Evolutionary conservation across 2,329 filamentous ascomycete genomes (phyloP).

Genomic region (Emydomyces testavorans): DNA sequence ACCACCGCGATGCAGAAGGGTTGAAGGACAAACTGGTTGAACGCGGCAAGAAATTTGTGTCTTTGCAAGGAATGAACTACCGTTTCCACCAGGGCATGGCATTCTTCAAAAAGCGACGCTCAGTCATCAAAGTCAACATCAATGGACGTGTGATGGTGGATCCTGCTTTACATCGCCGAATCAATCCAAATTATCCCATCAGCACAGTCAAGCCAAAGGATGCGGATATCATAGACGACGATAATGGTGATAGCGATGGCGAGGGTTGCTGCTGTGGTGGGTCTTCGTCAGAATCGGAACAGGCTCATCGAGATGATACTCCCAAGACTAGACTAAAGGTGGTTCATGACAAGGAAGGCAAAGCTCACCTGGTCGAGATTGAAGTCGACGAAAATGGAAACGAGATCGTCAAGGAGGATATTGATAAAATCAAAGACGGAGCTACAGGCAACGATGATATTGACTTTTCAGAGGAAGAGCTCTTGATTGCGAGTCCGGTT

Average conservation of each 20-base stretch:
- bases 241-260: constrained; percentile 32
- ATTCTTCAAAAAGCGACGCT: constrained; percentile 69
- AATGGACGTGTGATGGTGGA: constrained; percentile 85
- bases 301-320: constrained; percentile 26
- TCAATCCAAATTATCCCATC: constrained; percentile 76
- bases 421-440: constrained; percentile 43
- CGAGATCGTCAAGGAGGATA: constrained; percentile 45
- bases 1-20: constrained; percentile 59
- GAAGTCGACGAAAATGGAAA: constrained; percentile 45
- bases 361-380: constrained; percentile 42
- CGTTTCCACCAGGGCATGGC: constrained; percentile 72
- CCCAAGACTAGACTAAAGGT: constrained; percentile 41
- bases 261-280: constrained; percentile 31
- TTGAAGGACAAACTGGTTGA: constrained; percentile 58
- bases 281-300: constrained; percentile 22
- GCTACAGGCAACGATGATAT: constrained; percentile 30
- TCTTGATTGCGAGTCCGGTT: constrained; percentile 70
- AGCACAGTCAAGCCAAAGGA: constrained; percentile 64
- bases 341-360: constrained; percentile 43
- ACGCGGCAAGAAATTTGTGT: constrained; percentile 73
- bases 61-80: constrained; percentile 72
- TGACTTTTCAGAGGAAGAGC: constrained; percentile 68
- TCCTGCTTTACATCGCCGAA: constrained; percentile 65
- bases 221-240: constrained; percentile 45
- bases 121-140: constrained; percentile 67